These are phyloP conservation scores for Monosporascus sp. DNA, from an alignment of 2,329 filamentous ascomycete species.

Conservation along the genomic window DNA sequence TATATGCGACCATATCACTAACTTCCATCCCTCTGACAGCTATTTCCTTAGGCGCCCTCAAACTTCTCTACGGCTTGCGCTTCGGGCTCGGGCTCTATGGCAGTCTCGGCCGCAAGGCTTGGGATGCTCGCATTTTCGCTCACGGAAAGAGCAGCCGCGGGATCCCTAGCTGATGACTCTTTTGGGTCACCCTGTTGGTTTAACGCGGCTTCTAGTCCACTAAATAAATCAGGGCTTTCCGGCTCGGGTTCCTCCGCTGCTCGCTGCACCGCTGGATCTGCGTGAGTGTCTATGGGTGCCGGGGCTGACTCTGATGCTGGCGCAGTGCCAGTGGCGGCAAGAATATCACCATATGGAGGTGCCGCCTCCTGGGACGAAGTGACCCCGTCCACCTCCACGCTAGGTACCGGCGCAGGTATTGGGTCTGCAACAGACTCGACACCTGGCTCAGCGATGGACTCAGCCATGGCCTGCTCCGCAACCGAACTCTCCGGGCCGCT, in stretches of 20 bases:
- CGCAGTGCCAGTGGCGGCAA: neutral
- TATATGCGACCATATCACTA: neutral
- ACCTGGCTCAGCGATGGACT: neutral
- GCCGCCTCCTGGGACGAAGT: neutral
- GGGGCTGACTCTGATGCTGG: slow-evolving; percentile 11
- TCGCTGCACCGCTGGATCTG: slow-evolving; percentile 12
- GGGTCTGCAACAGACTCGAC: neutral
- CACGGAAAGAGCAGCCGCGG: slow-evolving; percentile 6
- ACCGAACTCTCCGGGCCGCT: neutral
- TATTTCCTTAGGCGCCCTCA: neutral
- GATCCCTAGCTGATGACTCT: slow-evolving; percentile 3
- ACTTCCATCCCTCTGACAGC: too few species aligned
- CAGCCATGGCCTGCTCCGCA: neutral
- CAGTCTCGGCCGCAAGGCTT: neutral
- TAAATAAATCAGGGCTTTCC: slow-evolving; percentile 38
- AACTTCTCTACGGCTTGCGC: neutral
- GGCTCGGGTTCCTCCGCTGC: slow-evolving; percentile 25
- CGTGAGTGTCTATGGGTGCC: slow-evolving; percentile 5
- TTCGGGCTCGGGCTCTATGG: neutral
- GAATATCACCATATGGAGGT: neutral
- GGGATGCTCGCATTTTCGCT: neutral
- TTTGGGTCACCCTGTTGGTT: slow-evolving; percentile 31
- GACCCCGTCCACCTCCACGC: neutral
- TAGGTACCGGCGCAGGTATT: neutral
- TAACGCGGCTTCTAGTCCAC: slow-evolving; percentile 40